phyloP scores from a whole-genome alignment of 441 rosid genomes.

The Corymbia calophylla region DNA sequence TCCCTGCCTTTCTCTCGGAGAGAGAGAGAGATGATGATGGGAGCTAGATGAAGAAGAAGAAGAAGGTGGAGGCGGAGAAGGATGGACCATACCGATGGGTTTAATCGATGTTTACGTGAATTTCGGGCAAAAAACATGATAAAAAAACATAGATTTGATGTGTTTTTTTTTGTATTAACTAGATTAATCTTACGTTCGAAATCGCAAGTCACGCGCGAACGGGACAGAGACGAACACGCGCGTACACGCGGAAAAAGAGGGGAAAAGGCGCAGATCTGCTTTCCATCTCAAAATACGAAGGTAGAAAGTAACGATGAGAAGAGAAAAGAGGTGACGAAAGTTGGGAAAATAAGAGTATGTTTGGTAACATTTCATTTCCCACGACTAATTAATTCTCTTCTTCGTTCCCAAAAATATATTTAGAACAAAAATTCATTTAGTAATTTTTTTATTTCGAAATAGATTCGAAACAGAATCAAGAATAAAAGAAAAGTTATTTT shows the following conservation, averaged over 20 bases:
- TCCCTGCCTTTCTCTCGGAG: background rate
- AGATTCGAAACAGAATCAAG: no score
- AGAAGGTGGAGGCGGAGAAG: background rate
- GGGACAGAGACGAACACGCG: background rate
- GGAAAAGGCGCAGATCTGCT: background rate
- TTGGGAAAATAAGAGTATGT: background rate
- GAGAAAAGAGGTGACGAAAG: background rate
- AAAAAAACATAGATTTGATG: background rate
- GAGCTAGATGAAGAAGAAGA: background rate
- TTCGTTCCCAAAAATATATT: no score
- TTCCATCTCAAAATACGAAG: accelerated
- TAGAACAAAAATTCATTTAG: no score
- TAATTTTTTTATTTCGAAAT: no score
- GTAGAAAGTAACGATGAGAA: background rate
- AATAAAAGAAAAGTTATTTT: no score
- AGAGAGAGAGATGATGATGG: background rate
- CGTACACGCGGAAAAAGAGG: background rate
- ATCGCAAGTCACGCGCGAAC: background rate
- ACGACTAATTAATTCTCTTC: no score
- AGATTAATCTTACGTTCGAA: background rate
- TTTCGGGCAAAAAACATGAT: background rate
- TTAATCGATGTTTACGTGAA: background rate
- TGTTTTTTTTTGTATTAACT: background rate
- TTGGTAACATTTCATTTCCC: no score
- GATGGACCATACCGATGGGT: background rate